Evolutionary conservation across 805 yeast genomes (phyloP), one percentile per base, ranked within the genome.

Genomic region (Saccharomycopsis sp.): DNA sequence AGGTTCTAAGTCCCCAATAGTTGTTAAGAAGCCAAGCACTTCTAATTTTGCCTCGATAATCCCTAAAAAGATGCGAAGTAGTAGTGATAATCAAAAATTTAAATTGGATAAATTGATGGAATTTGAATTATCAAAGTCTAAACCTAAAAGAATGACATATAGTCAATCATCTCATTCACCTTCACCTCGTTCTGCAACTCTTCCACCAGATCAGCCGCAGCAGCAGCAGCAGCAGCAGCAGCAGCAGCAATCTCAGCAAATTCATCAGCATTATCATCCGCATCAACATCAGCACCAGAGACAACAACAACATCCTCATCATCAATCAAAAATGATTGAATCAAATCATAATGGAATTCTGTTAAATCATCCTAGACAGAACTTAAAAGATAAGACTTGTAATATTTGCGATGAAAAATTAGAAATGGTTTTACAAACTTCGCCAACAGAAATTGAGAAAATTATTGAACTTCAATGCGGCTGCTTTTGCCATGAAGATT

Each of bases 401-500:
- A 39, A 38, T 21, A 33, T 47, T n/a, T 47, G 50, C 33, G 45
- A 47, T 35, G 46, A 42, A 23, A 38, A 34, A 20, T 19, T 43
- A 17, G 50, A 43, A 17, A 28, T 29, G 14, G 47, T 43, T 5
- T 28, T 44, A 35, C 48, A 44, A 19, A 40, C 40, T 5, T 14
- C 29, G 7, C 36, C 50, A 6, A 42, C 26, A 13, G 8, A 44
- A 21, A 17, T 43, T 26, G 52, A 48, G 23, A 39, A 46, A 33
- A 40, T 44, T 17, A 31, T 48, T 4, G 51, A 46, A 16, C 43
- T 49, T 19, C 44, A 43, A 1, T 49, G 52, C 24, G 43, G 39
- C 7, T 49, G 52, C 23, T 23, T 40, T 34, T 37, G 41, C 17
- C 52, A 49, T 38, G 52, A 49, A 43, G 47, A 49, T 24, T 49